Evolutionary conservation across 306 rosid genomes (phyloP).

Genomic region (Sophora flavescens): DNA sequence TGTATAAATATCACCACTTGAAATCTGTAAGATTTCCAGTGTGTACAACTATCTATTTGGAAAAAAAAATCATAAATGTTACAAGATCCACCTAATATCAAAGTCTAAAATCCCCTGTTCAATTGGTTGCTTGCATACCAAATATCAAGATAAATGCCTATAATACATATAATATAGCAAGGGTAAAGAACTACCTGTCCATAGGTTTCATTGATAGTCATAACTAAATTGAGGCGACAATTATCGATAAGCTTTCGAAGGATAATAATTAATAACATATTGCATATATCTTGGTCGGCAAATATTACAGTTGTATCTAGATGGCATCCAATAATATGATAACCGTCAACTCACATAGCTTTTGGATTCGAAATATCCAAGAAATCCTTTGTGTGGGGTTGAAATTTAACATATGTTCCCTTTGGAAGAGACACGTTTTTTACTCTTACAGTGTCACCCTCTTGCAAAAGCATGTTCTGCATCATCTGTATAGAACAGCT

Average conservation of each 20-base stretch:
- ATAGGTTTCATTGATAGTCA: not conserved
- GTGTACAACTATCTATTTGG: too few species aligned
- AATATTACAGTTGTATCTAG: not conserved
- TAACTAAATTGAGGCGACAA: slow-evolving; percentile 2
- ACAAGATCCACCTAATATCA: not conserved
- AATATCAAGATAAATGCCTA: not conserved
- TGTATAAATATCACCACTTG: too few species aligned
- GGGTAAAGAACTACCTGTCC: not conserved
- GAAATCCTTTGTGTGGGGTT: slow-evolving; percentile 85
- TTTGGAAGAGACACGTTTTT: slow-evolving; percentile 78
- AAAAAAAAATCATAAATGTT: not conserved
- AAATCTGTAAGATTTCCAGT: too few species aligned
- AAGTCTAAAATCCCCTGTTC: not conserved
- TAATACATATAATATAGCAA: not conserved
- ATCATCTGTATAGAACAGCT: slow-evolving; percentile 65
- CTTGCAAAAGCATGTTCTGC: slow-evolving; percentile 88
- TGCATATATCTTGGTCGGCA: not conserved
- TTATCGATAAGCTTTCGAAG: not conserved
- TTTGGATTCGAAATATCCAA: slow-evolving; percentile 88
- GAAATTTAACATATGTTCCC: slow-evolving; percentile 83
- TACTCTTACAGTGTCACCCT: slow-evolving; percentile 73
- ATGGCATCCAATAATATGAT: not conserved
- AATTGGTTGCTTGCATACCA: slow-evolving; percentile 4
- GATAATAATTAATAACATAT: not conserved
- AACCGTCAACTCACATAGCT: slow-evolving; percentile 66